Conservation (phyloP, 257 asterid species). For the Salvia rosmarinus region DNA sequence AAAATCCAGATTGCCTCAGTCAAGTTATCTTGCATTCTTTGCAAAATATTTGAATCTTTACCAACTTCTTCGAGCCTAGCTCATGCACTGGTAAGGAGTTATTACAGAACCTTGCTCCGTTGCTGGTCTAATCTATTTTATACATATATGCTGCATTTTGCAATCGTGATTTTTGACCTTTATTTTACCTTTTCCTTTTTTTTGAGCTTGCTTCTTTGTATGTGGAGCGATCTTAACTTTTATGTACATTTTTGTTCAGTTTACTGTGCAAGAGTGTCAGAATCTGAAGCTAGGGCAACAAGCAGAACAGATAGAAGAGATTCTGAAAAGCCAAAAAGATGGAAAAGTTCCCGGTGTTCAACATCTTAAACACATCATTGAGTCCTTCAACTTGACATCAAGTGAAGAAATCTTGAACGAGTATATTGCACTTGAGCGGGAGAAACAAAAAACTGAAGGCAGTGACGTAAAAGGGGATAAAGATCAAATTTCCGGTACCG, state of each 20-base stretch:
- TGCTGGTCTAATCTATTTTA: constrained; percentile 19
- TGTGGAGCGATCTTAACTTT: constrained; percentile 12
- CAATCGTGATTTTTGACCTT: constrained; percentile 1
- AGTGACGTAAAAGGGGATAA: constrained; percentile 36
- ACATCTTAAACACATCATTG: constrained; percentile 47
- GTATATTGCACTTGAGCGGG: constrained; percentile 78
- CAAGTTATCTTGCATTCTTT: constrained; percentile 54
- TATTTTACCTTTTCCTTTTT: neutral
- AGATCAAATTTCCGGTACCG: constrained; percentile 44
- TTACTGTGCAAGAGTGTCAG: constrained; percentile 58
- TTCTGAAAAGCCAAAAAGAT: constrained; percentile 53
- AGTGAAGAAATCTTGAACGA: constrained; percentile 66
- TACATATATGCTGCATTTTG: constrained; percentile 12
- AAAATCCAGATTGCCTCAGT: constrained; percentile 62
- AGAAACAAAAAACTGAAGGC: constrained; percentile 62
- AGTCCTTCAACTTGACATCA: constrained; percentile 63
- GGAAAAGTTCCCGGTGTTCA: constrained; percentile 50
- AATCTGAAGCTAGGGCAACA: constrained; percentile 60
- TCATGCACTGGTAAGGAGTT: constrained; percentile 57
- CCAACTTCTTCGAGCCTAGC: constrained; percentile 47
- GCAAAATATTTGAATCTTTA: constrained; percentile 50
- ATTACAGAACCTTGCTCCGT: neutral
- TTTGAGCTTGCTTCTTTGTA: constrained; percentile 17
- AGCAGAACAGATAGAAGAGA: constrained; percentile 53
- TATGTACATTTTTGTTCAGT: constrained; percentile 43